Evolutionary conservation across 192 early-diverging fungal species (phyloP).

Genomic region (Bifiguratus adelaidae): DNA sequence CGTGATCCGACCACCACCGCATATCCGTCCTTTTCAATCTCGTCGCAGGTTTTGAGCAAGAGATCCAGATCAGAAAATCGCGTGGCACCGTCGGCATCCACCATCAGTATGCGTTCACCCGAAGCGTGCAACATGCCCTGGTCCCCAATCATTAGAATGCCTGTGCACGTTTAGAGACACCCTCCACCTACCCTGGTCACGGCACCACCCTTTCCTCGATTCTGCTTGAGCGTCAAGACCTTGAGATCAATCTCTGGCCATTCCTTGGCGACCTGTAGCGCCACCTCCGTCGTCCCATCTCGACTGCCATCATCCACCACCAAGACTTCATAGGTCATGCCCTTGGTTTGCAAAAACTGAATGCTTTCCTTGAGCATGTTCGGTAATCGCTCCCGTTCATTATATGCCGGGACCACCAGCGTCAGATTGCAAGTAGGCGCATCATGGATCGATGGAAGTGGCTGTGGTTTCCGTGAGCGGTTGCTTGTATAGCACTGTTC

Average conservation of each 20-base stretch:
- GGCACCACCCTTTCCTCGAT: constrained; percentile 90
- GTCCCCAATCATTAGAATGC: background rate
- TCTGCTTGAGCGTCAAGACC: constrained; percentile 66
- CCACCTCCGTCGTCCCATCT: constrained; percentile 64
- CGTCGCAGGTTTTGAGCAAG: constrained; percentile 34
- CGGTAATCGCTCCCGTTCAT: constrained; percentile 77
- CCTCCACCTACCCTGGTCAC: constrained; percentile 59
- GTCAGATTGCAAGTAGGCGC: constrained; percentile 47
- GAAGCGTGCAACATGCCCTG: constrained; percentile 77
- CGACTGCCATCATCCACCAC: constrained; percentile 88
- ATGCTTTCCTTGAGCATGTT: constrained; percentile 77
- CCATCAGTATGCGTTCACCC: constrained; percentile 76
- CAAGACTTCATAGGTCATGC: constrained; percentile 75
- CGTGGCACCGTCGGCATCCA: constrained; percentile 94
- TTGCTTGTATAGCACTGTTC: too few species aligned
- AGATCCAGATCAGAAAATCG: constrained; percentile 76
- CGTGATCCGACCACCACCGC: constrained; percentile 83
- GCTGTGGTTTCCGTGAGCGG: constrained; percentile 16
- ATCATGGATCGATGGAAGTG: constrained; percentile 31
- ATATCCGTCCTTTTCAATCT: constrained; percentile 29
- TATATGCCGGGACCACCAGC: constrained; percentile 84
- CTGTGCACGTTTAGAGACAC: background rate
- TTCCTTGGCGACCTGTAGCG: constrained; percentile 52
- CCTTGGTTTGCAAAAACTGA: constrained; percentile 39
- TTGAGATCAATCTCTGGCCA: constrained; percentile 47